These are phyloP conservation scores for Corylus americana DNA, from an alignment of 306 rosid genomes.

Conservation along the genomic window DNA sequence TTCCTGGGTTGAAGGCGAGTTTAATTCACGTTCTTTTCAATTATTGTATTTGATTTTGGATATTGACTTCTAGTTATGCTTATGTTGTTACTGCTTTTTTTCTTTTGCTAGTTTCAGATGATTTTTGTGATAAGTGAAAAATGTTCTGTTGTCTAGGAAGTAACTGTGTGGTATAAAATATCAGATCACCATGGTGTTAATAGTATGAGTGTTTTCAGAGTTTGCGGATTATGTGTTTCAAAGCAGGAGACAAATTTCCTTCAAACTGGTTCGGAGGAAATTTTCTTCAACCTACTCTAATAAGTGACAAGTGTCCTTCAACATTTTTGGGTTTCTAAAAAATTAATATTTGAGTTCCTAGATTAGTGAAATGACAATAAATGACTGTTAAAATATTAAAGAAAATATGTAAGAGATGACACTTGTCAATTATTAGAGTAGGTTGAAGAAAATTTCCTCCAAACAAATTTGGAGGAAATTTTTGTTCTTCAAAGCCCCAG, in stretches of 20 bases:
- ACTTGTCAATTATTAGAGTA: too few relatives aligned
- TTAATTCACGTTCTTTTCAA: neutral
- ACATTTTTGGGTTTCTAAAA: too few relatives aligned
- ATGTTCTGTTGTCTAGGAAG: neutral
- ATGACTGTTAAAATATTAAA: too few relatives aligned
- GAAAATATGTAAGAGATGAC: too few relatives aligned
- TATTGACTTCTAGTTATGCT: neutral
- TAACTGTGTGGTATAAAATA: neutral
- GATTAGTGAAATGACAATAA: too few relatives aligned
- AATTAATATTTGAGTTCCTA: too few relatives aligned
- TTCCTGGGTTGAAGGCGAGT: slow-evolving; percentile 87
- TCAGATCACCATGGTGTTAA: neutral
- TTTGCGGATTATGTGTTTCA: neutral
- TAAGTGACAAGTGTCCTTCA: too few relatives aligned
- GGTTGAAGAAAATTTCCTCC: too few relatives aligned
- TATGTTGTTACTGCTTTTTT: neutral
- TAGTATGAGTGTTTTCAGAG: neutral
- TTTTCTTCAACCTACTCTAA: too few relatives aligned
- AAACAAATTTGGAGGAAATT: too few relatives aligned
- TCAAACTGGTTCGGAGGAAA: too few relatives aligned
- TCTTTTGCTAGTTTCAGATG: neutral
- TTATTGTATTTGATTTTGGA: neutral
- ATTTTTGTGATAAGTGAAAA: neutral
- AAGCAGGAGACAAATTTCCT: neutral
- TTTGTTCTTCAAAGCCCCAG: neutral